Evolutionary conservation across 352 stramenopile species (phyloP).

Genomic region (Globisporangium canariense): DNA sequence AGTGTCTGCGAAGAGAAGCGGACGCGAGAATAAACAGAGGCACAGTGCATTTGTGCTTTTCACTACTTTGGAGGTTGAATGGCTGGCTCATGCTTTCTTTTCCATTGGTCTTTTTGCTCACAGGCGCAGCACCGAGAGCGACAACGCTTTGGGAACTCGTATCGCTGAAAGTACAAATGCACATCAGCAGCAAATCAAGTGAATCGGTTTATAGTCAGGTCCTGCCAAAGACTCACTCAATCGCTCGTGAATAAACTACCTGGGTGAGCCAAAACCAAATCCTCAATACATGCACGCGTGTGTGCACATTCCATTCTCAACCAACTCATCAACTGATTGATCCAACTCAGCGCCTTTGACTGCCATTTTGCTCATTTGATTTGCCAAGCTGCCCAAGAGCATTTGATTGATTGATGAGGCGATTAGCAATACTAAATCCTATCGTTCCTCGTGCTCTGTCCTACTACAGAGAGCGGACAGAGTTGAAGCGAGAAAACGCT

Average conservation of each 20-base stretch:
- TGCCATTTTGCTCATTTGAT: neutral
- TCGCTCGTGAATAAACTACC: conserved; percentile 8
- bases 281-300: conserved; percentile 2
- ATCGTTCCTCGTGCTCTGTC: neutral
- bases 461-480: neutral
- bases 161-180: conserved; percentile 13
- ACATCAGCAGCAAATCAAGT: neutral
- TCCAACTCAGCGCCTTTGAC: neutral
- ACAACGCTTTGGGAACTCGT: conserved; percentile 17
- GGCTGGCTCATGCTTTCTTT: conserved; percentile 8
- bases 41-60: neutral
- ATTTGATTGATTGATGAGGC: conserved; percentile 12
- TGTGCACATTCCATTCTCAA: neutral
- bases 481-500: conserved; percentile 18
- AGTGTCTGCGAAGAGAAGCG: conserved; percentile 19
- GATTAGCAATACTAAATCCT: conserved; percentile 10
- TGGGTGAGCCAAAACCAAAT: neutral
- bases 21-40: conserved; percentile 18
- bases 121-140: conserved; percentile 21
- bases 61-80: neutral
- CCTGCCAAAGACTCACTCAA: conserved; percentile 1
- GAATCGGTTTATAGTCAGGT: conserved; percentile 9
- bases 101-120: neutral
- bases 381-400: conserved; percentile 10
- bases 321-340: neutral